Evolutionary conservation across 345 rosid genomes (phyloP).

Genomic region (Garcia nutans): DNA sequence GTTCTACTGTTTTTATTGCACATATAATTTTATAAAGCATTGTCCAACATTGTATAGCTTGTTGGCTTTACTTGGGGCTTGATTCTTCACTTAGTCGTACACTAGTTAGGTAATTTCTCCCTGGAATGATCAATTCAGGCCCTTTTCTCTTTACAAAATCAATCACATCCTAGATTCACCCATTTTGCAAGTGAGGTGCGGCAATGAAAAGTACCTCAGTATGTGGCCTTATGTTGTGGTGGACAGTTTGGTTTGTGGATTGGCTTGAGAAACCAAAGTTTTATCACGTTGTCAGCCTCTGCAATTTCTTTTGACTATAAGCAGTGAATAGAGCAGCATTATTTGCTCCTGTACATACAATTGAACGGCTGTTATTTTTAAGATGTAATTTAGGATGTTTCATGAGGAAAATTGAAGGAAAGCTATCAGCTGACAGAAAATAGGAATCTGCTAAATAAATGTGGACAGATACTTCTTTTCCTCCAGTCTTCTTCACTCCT

Average conservation of each 20-base stretch:
- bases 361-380: background rate
- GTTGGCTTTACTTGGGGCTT: conserved; percentile 1
- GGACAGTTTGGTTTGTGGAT: background rate
- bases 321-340: background rate
- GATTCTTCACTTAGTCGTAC: background rate
- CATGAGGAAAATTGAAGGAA: background rate
- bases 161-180: background rate
- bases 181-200: background rate
- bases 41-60: background rate
- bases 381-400: background rate
- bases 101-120: background rate
- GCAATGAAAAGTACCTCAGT: background rate
- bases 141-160: background rate
- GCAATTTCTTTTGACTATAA: background rate
- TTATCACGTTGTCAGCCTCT: background rate
- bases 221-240: background rate
- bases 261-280: conserved; percentile 1
- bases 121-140: conserved; percentile 1
- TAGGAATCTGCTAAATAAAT: background rate
- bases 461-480: background rate
- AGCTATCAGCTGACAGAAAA: background rate
- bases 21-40: background rate
- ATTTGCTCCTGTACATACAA: background rate
- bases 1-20: background rate
- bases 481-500: background rate